Base-by-base conservation (phyloP, 2,329 filamentous ascomycete species). In the Cercospora brassicicola region DNA sequence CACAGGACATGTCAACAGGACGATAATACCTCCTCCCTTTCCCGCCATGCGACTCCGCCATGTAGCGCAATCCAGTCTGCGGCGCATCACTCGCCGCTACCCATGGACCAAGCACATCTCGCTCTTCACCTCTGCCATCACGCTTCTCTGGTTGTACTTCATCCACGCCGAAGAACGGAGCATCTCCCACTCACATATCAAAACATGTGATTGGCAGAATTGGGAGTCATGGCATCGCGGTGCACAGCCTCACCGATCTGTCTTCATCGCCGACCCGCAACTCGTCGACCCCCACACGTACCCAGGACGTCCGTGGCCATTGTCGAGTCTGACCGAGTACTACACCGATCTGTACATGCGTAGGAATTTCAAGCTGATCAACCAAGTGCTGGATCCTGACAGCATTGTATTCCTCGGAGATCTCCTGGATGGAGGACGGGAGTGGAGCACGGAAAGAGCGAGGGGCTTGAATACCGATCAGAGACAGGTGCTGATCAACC, bases 211-310 rank as follows among this genome's bases (percentile, higher is more conserved):
- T 64, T 99, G 95, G 95, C 85, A 87, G 39, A 87, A 86, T 48
- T 99, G 95, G 95, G 95, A 99, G 83, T 86, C 88, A 79, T 99
- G 95, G 95, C 92, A 93, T 63, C 81, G 86, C 75, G 88, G 86
- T 73, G 90, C 94, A 61, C 88, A 86, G 36, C 95, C 95, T 30
- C 94, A 98, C 79, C 92, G 90, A 77, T 85, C 96, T 73, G 85
- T 92, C 73, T 89, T 97, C 77, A 85, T 97, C 72, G 93, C 94
- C 69, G 94, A 97, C 77, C 94, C 94, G 53, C 94, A 97, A 79
- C 86, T 97, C 67, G 93, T 95, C 76, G 94, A 97, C 79, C 92
- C 93, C 64, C 92, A 97, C 79, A 96, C 93, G n/a, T 97, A 97
- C 76, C 92, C 93, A 2, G 93, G 91, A 73, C 89, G 94, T 55